Conservation (phyloP, 305 asterid species). For the Coffea humblotiana region DNA sequence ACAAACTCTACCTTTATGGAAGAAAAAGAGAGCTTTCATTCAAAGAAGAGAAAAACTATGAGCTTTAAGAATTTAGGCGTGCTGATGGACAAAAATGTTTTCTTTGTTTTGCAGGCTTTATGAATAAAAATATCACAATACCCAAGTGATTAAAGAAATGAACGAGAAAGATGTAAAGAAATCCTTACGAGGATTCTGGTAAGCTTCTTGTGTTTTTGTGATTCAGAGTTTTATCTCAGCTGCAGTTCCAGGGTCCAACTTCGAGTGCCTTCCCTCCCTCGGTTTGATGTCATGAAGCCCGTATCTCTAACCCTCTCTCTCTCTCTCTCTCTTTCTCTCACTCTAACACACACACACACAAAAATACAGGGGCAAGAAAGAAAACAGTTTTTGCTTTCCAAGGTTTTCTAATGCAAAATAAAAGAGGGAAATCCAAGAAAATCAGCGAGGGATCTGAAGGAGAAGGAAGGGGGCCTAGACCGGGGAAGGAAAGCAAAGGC, state of each 20-base stretch:
- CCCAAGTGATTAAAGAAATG: not conserved
- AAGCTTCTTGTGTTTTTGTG: not conserved
- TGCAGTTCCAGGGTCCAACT: not conserved
- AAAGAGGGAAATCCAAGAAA: conserved; percentile 3
- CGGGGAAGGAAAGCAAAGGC: not conserved
- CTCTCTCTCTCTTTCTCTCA: not conserved
- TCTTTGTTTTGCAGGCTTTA: not conserved
- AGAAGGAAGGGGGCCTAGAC: not conserved
- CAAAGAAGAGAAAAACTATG: not conserved
- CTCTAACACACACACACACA: not conserved
- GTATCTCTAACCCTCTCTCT: not conserved
- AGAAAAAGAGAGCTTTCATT: not conserved
- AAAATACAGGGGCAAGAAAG: no score
- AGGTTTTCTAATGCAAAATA: not conserved
- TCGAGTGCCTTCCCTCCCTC: not conserved
- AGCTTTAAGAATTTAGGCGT: not conserved
- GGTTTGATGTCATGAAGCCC: no score
- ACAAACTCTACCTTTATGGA: not conserved
- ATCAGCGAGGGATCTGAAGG: not conserved
- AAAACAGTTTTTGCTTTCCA: not conserved
- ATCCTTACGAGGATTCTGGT: not conserved
- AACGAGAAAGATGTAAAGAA: not conserved
- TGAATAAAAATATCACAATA: not conserved
- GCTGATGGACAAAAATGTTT: not conserved
- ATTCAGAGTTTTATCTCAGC: not conserved